Conservation (phyloP, 768 basidiomycete genomes). For the Suillus alpinus region DNA sequence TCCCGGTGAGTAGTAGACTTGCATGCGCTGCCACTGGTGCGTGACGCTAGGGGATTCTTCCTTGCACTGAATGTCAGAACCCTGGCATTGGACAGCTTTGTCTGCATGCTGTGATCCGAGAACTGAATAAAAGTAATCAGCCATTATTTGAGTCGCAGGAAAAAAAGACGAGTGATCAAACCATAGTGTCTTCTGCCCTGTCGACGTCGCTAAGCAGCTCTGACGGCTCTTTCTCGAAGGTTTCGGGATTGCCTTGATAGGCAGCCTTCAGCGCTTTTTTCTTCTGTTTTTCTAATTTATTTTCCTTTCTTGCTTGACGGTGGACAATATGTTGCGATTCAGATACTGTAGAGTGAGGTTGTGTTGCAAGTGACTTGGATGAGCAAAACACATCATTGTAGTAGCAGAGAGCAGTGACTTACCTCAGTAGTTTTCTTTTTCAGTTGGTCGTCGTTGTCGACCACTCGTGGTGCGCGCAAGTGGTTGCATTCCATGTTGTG, state of each 20-base stretch:
- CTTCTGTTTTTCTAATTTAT: neutral
- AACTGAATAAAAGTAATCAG: no score
- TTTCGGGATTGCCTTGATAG: no score
- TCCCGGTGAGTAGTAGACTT: neutral
- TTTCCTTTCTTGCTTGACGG: neutral
- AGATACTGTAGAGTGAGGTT: neutral
- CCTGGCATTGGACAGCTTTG: neutral
- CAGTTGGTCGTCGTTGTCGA: neutral
- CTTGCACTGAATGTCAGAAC: neutral
- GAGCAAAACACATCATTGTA: neutral
- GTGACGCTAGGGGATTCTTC: neutral
- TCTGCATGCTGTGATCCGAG: neutral
- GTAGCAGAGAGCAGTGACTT: neutral
- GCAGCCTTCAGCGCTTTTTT: neutral
- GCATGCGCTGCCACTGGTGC: neutral
- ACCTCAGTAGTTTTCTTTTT: neutral
- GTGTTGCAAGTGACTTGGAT: neutral
- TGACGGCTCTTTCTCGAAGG: no score
- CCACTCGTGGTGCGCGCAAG: neutral
- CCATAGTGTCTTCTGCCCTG: no score
- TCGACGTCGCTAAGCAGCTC: no score
- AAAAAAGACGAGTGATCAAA: no score
- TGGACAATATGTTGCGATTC: neutral
- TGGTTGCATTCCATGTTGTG: neutral
- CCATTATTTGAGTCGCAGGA: no score